A percentile compares a stretch with the other conserved stretches of the same genome.
These are phyloP conservation scores for Solanum stenotomum DNA, from an alignment of 257 asterid species.

Conservation along the genomic window DNA sequence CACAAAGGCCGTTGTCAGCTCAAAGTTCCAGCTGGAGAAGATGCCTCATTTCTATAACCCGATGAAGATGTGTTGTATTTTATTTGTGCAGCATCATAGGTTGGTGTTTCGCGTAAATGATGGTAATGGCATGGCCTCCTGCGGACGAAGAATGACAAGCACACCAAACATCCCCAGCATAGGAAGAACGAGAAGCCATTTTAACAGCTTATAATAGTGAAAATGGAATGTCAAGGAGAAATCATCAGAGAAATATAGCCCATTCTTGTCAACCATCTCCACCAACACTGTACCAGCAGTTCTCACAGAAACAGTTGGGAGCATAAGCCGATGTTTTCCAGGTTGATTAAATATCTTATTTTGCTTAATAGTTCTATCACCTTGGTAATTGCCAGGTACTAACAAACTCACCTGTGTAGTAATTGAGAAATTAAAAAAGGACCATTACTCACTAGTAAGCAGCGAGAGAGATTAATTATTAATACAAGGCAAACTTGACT, in stretches of 20 bases:
- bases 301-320: slow-evolving; percentile 81
- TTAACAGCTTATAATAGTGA: slow-evolving; percentile 79
- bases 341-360: slow-evolving; percentile 48
- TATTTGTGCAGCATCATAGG: slow-evolving; percentile 27
- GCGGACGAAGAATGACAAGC: slow-evolving; percentile 84
- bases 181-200: slow-evolving; percentile 94
- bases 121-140: slow-evolving; percentile 91
- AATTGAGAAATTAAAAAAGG: not conserved
- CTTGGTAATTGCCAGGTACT: slow-evolving; percentile 99
- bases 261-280: slow-evolving; percentile 94
- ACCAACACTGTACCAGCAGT: slow-evolving; percentile 89
- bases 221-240: slow-evolving; percentile 91
- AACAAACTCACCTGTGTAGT: slow-evolving; percentile 64
- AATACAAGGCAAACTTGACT: not conserved
- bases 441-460: not conserved
- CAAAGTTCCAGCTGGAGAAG: not conserved
- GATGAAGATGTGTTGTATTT: not conserved
- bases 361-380: slow-evolving; percentile 80
- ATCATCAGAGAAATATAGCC: slow-evolving; percentile 80
- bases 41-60: not conserved
- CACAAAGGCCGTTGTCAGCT: not conserved
- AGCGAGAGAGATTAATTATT: not conserved
- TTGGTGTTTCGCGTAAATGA: slow-evolving; percentile 91
- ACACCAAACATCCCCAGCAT: slow-evolving; percentile 95
- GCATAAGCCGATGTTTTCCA: slow-evolving; percentile 67